Base-by-base conservation (phyloP, 352 stramenopile genomes). In the Albugo candida region DNA sequence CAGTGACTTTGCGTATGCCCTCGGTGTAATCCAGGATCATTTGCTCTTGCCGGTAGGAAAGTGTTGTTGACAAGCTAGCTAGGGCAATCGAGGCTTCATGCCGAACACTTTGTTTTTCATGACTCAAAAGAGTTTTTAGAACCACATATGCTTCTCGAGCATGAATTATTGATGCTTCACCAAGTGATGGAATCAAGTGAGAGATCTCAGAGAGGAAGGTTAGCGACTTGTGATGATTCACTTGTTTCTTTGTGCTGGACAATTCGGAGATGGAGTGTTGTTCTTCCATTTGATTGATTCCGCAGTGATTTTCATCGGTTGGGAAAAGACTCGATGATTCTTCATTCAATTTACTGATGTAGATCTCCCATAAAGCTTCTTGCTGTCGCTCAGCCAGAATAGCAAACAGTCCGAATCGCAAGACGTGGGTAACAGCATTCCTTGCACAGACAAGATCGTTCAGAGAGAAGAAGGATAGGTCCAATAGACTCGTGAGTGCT, bases 21-120 rank as follows among this genome's bases (percentile, higher is more conserved):
- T 54, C 40, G 38, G 82, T 47, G 34, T 68, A 74, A 14, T 41
- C 51, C 13, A 54, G 53, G 14, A 85, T 53, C 17, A 80, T 61
- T 2, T 46, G 51, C 51, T 83, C 68, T 2, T 79, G 51, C 35
- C 60, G 65, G 52, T 83, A 85, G 1, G 72, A 70, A n/a, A 83
- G 59, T 24, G 68, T 69, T 36, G 65, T 75, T 18, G 79, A 66
- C 21, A 85, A 56, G 11, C 70, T 78, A 39, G 72, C 64, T 31
- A 83, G 45, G 3, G 70, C 70, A 14, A 83, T 65, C 8, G 70
- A 63, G 35, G 72, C 64, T 54, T 85, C 68, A 36, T 83, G 75
- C 13, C 72, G 72, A 36, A 85, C 64, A 47, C 70, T 81, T 53
- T 85, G 72, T 47, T 85, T 85, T 49, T 80, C 72, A 36, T 85